Conservation (phyloP, 2,329 filamentous ascomycete genomes). For the Tolypocladium paradoxum region DNA sequence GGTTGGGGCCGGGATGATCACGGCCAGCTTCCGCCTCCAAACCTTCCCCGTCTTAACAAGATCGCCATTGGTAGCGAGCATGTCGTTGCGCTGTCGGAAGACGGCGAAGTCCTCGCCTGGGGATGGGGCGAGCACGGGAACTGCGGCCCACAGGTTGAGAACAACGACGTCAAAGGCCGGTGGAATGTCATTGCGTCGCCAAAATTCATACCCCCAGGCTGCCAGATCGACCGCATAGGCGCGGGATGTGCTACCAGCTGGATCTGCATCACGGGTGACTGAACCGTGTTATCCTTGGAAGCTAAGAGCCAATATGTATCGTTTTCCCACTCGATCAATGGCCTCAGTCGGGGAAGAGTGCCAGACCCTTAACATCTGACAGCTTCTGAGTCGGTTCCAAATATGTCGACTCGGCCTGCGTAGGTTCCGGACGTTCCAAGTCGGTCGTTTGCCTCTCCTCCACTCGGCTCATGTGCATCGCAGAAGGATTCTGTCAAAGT, state of each 20-base stretch:
- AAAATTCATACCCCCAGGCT: slow-evolving; percentile 38
- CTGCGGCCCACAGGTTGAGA: slow-evolving; percentile 60
- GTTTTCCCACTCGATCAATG: neutral
- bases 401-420: slow-evolving; percentile 17
- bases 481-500: slow-evolving; percentile 31
- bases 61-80: slow-evolving; percentile 90
- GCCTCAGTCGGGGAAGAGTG: slow-evolving; percentile 29
- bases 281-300: neutral
- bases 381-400: slow-evolving; percentile 65
- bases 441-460: slow-evolving; percentile 13
- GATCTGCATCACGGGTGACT: slow-evolving; percentile 39
- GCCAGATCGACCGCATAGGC: slow-evolving; percentile 50
- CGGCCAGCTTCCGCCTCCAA: slow-evolving; percentile 61
- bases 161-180: slow-evolving; percentile 56
- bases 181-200: slow-evolving; percentile 57
- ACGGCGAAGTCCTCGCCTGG: slow-evolving; percentile 67
- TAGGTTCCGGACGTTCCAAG: slow-evolving; percentile 8
- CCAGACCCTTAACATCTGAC: slow-evolving; percentile 48
- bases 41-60: slow-evolving; percentile 44
- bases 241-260: slow-evolving; percentile 91
- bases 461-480: slow-evolving; percentile 31
- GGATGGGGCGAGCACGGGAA: slow-evolving; percentile 98
- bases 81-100: slow-evolving; percentile 57
- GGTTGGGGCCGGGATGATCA: slow-evolving; percentile 82
- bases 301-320: neutral